Base-by-base conservation (phyloP, 75 land plant genomes). In the Pinus tabuliformis region DNA sequence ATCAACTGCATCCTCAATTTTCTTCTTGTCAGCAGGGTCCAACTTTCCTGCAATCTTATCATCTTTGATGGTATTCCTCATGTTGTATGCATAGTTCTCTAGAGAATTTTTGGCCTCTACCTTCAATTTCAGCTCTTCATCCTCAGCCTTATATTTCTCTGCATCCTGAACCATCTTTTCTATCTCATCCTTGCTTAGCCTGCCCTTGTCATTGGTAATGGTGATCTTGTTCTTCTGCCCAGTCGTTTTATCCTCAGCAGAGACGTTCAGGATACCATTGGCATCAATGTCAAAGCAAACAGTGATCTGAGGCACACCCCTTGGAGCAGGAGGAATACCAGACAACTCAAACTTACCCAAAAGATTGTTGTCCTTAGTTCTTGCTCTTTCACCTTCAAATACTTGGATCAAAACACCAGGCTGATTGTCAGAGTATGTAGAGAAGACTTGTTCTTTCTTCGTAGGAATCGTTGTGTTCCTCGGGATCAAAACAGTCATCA, bases 61-160 rank as follows among this genome's bases (percentile, higher is more conserved):
- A 56, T 86, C 88, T 42, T 57, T 78, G 36, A 84, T 24, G 6
- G 86, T 82, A 62, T 83, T 84, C 80, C 85, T 77, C 86, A 84
- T 84, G 86, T 83, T 84, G 81, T 83, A 84, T n/a, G 86, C 86
- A 76, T 84, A 84, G 86, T 84, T 84, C 62, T 84, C 86, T 3
- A 85, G 73, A 15, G 76, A 58, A 59, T 85, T 85, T 78, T 83
- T 85, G 0, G 86, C 22, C 6, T 84, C 86, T n/a, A 84, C 76
- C 78, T 83, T 85, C 78, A 57, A 75, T 81, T 83, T 83, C 14
- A 71, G 80, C 62, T 85, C 87, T 15, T 85, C 87, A 39, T 85
- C 87, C 81, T 85, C 86, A 21, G 86, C 49, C 74, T 83, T 85
- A 70, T 84, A 83, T 17, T 62, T 73, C 78, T 85, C 78, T 15